Percentiles rank a stretch among this genome's conserved stretches.
These are phyloP conservation scores for Silene vulgaris DNA, from an alignment of 179 eudicot species.

Conservation along the genomic window DNA sequence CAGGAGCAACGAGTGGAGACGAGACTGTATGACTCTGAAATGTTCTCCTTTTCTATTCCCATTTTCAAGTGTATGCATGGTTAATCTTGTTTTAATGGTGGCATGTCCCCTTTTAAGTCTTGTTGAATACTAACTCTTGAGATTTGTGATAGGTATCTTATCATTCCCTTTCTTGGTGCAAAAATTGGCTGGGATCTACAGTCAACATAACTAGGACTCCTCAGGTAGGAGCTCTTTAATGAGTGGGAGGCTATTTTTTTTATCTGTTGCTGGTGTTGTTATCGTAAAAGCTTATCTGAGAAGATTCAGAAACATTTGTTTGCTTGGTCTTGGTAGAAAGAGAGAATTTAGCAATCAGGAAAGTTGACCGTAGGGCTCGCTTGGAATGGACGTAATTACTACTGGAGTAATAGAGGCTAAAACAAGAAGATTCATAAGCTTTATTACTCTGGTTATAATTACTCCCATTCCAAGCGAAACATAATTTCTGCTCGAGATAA, in stretches of 20 bases:
- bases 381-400: no score
- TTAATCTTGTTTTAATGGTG: not conserved
- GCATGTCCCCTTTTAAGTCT: not conserved
- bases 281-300: not conserved
- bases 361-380: not conserved
- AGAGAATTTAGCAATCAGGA: constrained; percentile 6
- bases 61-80: constrained; percentile 7
- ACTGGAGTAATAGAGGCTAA: no score
- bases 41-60: not conserved
- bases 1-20: constrained; percentile 84
- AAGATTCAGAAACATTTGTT: not conserved
- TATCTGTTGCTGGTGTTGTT: not conserved
- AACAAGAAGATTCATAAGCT: no score
- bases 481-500: constrained; percentile 4
- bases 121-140: constrained; percentile 11
- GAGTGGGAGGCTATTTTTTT: not conserved
- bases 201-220: constrained; percentile 97
- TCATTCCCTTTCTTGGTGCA: constrained; percentile 97
- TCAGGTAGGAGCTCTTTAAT: constrained; percentile 46
- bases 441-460: no score
- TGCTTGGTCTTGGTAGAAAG: constrained; percentile 7
- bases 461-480: not conserved
- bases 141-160: constrained; percentile 64
- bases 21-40: constrained; percentile 62
- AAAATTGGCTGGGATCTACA: constrained; percentile 85